Percentiles rank a stretch among this genome's conserved stretches.
Conservation (phyloP, 2,329 filamentous ascomycete genomes). For the Verticillium nubilum region DNA sequence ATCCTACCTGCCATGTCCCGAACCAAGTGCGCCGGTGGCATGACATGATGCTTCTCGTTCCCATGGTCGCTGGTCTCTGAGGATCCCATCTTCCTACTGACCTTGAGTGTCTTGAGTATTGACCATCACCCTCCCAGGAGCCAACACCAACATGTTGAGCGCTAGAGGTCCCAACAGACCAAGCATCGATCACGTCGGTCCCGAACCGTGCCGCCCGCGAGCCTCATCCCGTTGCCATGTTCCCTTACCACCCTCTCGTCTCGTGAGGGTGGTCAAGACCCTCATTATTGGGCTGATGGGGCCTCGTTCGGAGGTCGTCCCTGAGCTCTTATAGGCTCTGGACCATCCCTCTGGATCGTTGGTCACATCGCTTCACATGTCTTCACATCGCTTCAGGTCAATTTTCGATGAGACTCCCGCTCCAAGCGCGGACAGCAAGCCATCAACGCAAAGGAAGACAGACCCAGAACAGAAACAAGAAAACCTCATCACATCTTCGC, state of each 20-base stretch:
- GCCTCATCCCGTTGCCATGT: slow-evolving; percentile 1
- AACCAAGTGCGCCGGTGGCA: neutral
- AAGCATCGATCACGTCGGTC: neutral
- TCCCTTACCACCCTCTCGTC: slow-evolving; percentile 1
- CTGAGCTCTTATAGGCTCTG: neutral
- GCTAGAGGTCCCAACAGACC: neutral
- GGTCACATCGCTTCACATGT: neutral
- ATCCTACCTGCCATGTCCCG: neutral
- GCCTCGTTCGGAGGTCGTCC: neutral
- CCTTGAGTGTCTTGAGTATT: neutral
- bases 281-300: neutral
- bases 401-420: neutral
- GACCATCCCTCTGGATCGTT: neutral
- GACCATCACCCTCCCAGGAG: neutral
- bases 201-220: neutral
- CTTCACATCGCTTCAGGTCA: neutral
- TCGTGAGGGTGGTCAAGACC: neutral
- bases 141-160: neutral
- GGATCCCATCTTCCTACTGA: neutral
- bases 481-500: neutral
- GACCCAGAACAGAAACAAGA: neutral
- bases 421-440: neutral
- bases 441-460: neutral
- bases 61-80: slow-evolving; percentile 5
- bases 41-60: neutral